phyloP scores from a whole-genome alignment of 2,329 filamentous ascomycete species.

The Xylogone sp. region DNA sequence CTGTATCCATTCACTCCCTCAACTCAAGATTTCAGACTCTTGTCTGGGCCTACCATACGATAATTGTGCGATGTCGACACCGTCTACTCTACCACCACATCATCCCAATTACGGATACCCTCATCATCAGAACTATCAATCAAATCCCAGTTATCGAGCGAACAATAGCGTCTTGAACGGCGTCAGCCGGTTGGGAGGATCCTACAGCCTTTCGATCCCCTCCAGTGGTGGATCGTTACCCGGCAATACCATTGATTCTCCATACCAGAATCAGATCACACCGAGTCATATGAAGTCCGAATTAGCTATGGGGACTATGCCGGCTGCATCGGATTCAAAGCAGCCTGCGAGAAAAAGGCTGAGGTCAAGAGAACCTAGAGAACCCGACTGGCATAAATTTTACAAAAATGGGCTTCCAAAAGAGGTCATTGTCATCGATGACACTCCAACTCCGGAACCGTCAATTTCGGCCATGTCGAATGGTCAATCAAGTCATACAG shows the following conservation, averaged over 20 bases:
- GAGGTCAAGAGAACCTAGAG: slow-evolving; percentile 39
- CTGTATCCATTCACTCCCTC: not conserved
- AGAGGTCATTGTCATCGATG: slow-evolving; percentile 79
- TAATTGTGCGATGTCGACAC: slow-evolving; percentile 65
- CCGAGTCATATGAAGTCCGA: slow-evolving; percentile 17
- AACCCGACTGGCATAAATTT: slow-evolving; percentile 75
- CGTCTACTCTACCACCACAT: slow-evolving; percentile 69
- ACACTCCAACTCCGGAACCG: slow-evolving; percentile 53
- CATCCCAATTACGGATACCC: slow-evolving; percentile 62
- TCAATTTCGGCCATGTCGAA: slow-evolving; percentile 36
- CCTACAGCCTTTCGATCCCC: slow-evolving; percentile 25
- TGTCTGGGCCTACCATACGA: not conserved
- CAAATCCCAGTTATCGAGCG: slow-evolving; percentile 47
- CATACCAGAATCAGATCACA: slow-evolving; percentile 12
- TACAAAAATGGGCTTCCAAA: slow-evolving; percentile 81
- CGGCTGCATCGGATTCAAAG: slow-evolving; percentile 25
- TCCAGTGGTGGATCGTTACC: slow-evolving; percentile 26
- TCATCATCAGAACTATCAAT: slow-evolving; percentile 51
- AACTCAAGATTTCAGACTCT: not conserved
- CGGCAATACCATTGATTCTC: slow-evolving; percentile 19
- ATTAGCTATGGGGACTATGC: slow-evolving; percentile 30
- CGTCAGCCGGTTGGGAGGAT: slow-evolving; percentile 24
- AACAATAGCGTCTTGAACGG: slow-evolving; percentile 36
- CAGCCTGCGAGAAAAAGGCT: slow-evolving; percentile 34
- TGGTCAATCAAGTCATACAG: slow-evolving; percentile 17